Base-by-base conservation (phyloP, 148 eudicot species). In the Oxyria digyna region DNA sequence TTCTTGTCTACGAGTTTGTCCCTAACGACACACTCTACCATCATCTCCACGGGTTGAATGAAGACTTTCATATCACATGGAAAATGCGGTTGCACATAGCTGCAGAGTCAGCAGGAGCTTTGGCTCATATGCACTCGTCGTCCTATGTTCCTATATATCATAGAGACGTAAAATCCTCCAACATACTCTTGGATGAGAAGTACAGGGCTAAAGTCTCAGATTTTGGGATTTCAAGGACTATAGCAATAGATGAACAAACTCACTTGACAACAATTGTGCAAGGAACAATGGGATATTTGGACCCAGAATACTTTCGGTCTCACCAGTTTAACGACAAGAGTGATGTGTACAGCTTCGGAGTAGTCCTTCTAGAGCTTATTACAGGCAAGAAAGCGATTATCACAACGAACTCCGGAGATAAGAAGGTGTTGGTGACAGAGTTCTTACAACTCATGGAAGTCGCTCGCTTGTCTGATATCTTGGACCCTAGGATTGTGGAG, bases 401-500 rank as follows among this genome's bases (percentile, higher is more conserved):
- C 54, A 48, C 54, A 17, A 48, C 54, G 1, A 17, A 48, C 8
- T 18, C 54, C 8, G 54, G 54, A n/a, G 54, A 48, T 8, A 48
- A 48, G 23, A 48, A 48, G 54, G 54, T 48, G 8, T 48, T 48
- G 24, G 54, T 48, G 18, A 48, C 10, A 2, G 21, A n/a, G 54
- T 48, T 48, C 54, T 20, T 48, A 18, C 54, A 18, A 48, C 6
- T 48, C 8, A 48, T 48, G 54, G 54, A 48, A 20, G 21, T n/a
- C 18, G 15, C 21, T 4, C 9, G 54, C 54, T 48, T 20, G 21
- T n/a, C 0, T n/a, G 23, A 20, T 20, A 18, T 20, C 54, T 6
- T 77, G 26, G 73, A 73, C 54, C 74, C 76, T 69, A 54, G 69
- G 9, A 8, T 77, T 37, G 75, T 69, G 1, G 67, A 38, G 37